Evolutionary conservation across 2,329 filamentous ascomycete species (phyloP).

Genomic region (Microdochium nivale): DNA sequence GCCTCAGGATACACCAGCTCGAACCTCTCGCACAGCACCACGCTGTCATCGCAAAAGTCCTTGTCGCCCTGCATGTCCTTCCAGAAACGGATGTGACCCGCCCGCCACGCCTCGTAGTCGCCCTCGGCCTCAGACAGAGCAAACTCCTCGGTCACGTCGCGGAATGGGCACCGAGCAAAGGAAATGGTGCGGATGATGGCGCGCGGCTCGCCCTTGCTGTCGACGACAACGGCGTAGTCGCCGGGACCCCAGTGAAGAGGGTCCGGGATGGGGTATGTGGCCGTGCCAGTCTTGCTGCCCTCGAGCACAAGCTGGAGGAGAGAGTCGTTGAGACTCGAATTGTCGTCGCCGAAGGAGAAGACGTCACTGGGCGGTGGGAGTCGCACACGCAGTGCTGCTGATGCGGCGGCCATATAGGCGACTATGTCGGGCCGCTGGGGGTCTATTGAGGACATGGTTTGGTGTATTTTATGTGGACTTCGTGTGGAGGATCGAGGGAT

Average conservation of each 20-base stretch:
- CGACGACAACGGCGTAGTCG: slow-evolving; percentile 18
- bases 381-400: slow-evolving; percentile 8
- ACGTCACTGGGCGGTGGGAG: slow-evolving; percentile 16
- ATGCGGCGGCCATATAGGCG: slow-evolving; percentile 16
- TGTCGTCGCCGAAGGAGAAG: slow-evolving; percentile 15
- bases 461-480: no score
- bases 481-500: no score
- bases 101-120: slow-evolving; percentile 14
- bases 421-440: slow-evolving; percentile 14
- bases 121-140: slow-evolving; percentile 19
- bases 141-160: slow-evolving; percentile 12
- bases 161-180: slow-evolving; percentile 15
- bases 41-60: slow-evolving; percentile 15
- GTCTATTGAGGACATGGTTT: slow-evolving; percentile 8
- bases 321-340: slow-evolving; percentile 7
- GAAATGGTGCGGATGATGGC: slow-evolving; percentile 18
- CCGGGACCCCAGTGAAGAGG: slow-evolving; percentile 17
- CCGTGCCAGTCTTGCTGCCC: slow-evolving; percentile 18
- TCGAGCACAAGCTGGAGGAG: slow-evolving; percentile 11
- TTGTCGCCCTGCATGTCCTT: slow-evolving; percentile 6
- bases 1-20: slow-evolving; percentile 14
- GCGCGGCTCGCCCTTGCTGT: slow-evolving; percentile 10
- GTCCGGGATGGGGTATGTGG: slow-evolving; percentile 17
- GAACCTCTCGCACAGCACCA: slow-evolving; percentile 19
- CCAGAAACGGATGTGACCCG: slow-evolving; percentile 16